phyloP scores from a whole-genome alignment of 1,284 basidiomycete genomes.

The Apiotrichum laibachii region DNA sequence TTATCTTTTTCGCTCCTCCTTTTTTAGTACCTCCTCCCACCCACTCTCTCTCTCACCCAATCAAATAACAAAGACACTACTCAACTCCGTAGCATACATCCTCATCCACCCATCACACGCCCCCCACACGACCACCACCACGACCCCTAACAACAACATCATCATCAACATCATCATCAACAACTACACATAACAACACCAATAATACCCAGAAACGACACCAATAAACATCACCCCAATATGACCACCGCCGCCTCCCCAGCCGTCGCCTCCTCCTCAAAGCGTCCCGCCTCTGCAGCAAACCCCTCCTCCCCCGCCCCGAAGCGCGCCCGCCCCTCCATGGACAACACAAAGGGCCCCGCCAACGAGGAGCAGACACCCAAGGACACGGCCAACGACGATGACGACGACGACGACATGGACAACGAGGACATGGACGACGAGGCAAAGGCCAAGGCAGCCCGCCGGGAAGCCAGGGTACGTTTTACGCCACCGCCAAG shows the following conservation, averaged over 20 bases:
- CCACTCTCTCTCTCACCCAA: too few relatives aligned
- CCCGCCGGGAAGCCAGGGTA: constrained; percentile 44
- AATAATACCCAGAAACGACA: constrained; percentile 1
- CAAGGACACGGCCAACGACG: constrained; percentile 23
- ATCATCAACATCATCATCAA: neutral
- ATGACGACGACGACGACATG: constrained; percentile 21
- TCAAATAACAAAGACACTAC: neutral
- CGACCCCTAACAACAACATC: neutral
- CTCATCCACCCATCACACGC: neutral
- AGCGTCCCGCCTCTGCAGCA: constrained; percentile 18
- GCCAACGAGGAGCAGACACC: constrained; percentile 16
- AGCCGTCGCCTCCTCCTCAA: constrained; percentile 17
- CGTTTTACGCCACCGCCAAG: constrained; percentile 13
- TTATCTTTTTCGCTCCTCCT: neutral
- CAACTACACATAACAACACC: neutral
- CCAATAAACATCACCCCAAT: neutral
- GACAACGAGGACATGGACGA: constrained; percentile 28
- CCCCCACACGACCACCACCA: constrained; percentile 1
- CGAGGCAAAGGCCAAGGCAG: constrained; percentile 33
- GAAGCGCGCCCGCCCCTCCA: constrained; percentile 16
- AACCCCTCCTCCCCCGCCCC: constrained; percentile 13
- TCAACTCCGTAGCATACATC: neutral
- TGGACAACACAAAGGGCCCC: constrained; percentile 12
- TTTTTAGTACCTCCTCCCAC: neutral
- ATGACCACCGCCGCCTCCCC: constrained; percentile 2